Percentiles rank a stretch among this genome's conserved stretches.
Evolutionary conservation across 225 moss, liverwort and hornwort species (phyloP).

Genomic region (Antitrichia curtipendula): DNA sequence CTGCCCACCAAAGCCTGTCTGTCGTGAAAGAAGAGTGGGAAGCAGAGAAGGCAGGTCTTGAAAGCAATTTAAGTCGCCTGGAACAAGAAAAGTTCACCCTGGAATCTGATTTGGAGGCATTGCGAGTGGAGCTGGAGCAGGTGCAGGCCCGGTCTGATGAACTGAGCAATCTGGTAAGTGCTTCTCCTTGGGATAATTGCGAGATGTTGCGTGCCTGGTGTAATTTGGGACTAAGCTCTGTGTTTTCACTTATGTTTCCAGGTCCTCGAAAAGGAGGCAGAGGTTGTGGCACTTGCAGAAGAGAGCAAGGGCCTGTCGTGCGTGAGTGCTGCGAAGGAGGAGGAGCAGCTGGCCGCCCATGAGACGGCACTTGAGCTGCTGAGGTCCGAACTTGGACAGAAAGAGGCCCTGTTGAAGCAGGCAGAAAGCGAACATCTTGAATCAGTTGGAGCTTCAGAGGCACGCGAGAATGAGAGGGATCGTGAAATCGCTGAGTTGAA

Average conservation of each 20-base stretch:
- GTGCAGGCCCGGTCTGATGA: neutral
- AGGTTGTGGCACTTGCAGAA: slow-evolving; percentile 1
- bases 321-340: slow-evolving; percentile 15
- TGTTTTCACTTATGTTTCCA: neutral
- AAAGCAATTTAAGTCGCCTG: neutral
- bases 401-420: slow-evolving; percentile 2
- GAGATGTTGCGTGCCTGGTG: neutral
- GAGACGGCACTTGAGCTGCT: slow-evolving; percentile 3
- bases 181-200: neutral
- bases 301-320: neutral
- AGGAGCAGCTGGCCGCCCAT: neutral
- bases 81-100: neutral
- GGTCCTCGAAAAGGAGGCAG: slow-evolving; percentile 5
- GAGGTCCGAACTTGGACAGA: slow-evolving; percentile 9
- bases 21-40: slow-evolving; percentile 29
- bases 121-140: slow-evolving; percentile 6
- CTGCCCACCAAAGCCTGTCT: slow-evolving; percentile 10
- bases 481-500: neutral
- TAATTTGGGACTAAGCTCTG: neutral
- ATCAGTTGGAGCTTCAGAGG: neutral
- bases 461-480: neutral
- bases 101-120: neutral
- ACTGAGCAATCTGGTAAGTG: slow-evolving; percentile 15
- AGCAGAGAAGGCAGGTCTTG: slow-evolving; percentile 2
- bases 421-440: neutral